Base-by-base conservation (phyloP, 331 rosid genomes). In the Saraca asoca region DNA sequence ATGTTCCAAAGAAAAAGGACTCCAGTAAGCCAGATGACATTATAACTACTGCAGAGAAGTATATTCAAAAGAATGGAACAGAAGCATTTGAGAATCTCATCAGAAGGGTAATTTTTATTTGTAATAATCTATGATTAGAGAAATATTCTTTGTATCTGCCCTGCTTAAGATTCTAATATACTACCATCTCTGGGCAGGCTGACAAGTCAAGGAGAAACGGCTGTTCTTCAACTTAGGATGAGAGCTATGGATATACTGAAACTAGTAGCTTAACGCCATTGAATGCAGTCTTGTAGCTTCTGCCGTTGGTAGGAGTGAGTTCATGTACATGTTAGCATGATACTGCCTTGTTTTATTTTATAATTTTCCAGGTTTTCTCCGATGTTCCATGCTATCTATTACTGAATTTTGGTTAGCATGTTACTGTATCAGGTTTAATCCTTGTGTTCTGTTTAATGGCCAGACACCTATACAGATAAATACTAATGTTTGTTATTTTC, bases 1-100 rank as follows among this genome's bases (percentile, higher is more conserved):
- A 89, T 55, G 87, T 93, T 57, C 98, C 98, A n/a, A 78, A 75
- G 69, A 92, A 83, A 86, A 87, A 89, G 79, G 95, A 89, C 29
- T 17, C 18, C 35, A 61, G 79, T 55, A 78, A 83, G 80, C 85
- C 72, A 20, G 95, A 87, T 44, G 95, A 92, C 73, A 60, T 89
- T 78, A 71, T 85, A 68, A 76, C 88, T n/a, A 96, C 95, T 62
- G 95, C 90, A 9, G 95, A 93, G 94, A 79, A 84, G 70, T 93
- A 93, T 83, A 87, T 89, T 62, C 80, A 82, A 56, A 83, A 89
- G 80, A 74, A 92, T 53, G 98, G 96, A 55, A 82, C 88, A 17
- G 72, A 74, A 46, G 90, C 35, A 24, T 90, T 93, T 68, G 89
- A 87, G 80, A 79, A 79, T 54, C 65, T 89, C 65, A 82, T 93